These are phyloP conservation scores for Acanthamoeba royreba DNA, from an alignment of 208 protist species.

Conservation along the genomic window DNA sequence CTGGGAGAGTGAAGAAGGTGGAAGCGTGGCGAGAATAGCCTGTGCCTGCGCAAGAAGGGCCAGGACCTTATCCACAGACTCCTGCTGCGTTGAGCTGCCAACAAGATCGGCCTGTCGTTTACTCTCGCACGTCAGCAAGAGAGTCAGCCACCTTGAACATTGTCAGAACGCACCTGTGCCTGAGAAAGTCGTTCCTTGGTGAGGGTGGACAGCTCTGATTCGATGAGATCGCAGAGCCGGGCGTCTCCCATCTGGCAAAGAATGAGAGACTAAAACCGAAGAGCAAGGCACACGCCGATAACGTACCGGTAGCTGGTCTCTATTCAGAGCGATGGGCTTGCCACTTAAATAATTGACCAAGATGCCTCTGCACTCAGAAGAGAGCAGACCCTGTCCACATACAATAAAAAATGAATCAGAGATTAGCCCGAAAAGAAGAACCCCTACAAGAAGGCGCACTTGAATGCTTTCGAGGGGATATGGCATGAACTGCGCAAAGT, in stretches of 20 bases:
- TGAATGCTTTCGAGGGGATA: neutral
- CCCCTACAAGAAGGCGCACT: neutral
- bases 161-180: neutral
- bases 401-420: neutral
- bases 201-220: neutral
- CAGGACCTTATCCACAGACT: neutral
- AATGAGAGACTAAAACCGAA: neutral
- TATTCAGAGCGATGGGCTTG: neutral
- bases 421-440: neutral
- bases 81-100: neutral
- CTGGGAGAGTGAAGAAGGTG: neutral
- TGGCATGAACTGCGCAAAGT: neutral
- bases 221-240: neutral
- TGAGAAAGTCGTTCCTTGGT: neutral
- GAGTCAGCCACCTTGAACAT: neutral
- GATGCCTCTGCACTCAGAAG: neutral
- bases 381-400: neutral
- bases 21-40: neutral
- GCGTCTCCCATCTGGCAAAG: neutral
- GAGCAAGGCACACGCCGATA: neutral
- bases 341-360: neutral
- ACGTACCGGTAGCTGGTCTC: neutral
- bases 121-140: neutral
- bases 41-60: neutral
- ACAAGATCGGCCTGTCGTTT: neutral